Percentiles rank a stretch among this genome's conserved stretches.
phyloP scores from a whole-genome alignment of 2,329 filamentous ascomycete genomes.

The Pseudopyricularia cyperi region DNA sequence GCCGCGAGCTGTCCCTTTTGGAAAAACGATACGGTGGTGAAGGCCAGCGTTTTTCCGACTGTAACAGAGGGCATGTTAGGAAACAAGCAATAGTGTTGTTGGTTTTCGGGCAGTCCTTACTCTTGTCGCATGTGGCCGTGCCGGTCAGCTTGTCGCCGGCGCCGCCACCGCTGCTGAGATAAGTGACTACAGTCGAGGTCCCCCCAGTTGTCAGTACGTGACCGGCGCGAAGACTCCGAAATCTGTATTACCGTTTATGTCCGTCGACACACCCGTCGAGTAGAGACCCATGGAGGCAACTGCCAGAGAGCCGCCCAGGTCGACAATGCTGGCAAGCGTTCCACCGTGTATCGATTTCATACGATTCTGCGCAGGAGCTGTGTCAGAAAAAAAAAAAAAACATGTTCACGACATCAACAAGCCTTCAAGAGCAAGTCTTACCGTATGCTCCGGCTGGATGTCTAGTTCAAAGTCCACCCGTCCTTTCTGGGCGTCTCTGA shows the following conservation, averaged over 20 bases:
- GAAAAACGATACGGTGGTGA: conserved; percentile 49
- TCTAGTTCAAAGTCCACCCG: conserved; percentile 65
- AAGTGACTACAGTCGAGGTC: conserved; percentile 41
- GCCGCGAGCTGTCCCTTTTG: conserved; percentile 47
- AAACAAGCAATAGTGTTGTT: background rate
- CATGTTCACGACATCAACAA: background rate
- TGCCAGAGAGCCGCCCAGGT: conserved; percentile 51
- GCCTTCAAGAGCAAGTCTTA: conserved; percentile 23
- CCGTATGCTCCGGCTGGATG: conserved; percentile 63
- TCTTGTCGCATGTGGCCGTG: conserved; percentile 48
- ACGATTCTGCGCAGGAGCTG: conserved; percentile 44
- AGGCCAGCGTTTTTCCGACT: conserved; percentile 54
- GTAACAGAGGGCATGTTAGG: background rate
- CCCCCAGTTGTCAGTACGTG: background rate
- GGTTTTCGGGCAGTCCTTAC: conserved; percentile 19
- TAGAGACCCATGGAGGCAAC: conserved; percentile 52
- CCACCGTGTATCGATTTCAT: conserved; percentile 67
- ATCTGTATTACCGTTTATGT: conserved; percentile 43
- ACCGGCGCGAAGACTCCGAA: background rate
- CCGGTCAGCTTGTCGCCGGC: conserved; percentile 42
- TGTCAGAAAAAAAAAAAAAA: background rate
- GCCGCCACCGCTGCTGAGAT: conserved; percentile 44
- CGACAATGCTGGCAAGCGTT: conserved; percentile 64
- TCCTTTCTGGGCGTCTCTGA: conserved; percentile 51
- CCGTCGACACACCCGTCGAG: conserved; percentile 51